Base-by-base conservation (phyloP, 2,329 filamentous ascomycete species). In the Tolypocladium album region DNA sequence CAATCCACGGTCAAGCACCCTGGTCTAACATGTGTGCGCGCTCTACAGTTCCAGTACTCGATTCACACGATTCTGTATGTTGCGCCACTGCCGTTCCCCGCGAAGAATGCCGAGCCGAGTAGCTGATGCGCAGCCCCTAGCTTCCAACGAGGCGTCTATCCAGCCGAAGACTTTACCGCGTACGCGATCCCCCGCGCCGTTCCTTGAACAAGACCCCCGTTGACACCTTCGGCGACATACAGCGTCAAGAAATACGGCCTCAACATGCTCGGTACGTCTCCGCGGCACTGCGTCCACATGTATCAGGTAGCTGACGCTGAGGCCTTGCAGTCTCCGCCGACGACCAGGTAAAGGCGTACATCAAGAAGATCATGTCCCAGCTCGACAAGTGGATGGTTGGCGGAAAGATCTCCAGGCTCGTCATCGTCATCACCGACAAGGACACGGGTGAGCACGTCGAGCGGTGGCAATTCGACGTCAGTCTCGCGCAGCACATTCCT, bases 301-400 rank as follows among this genome's bases (percentile, higher is more conserved):
- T 6, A 15, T 24, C 4, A 27, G n/a, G 34, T 17, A 17, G 56
- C 63, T 65, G 60, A 69, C 61, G 38, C n/a, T 20, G 45, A 4
- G 2, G 13, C 40, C 40, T 4, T 43, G 12, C 71, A 87, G 92
- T 97, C 58, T 95, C 93, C 39, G 86, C 92, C 64, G 94, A 99
- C 73, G 94, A 97, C 78, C 93, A 99, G 77, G 94, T 99, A 72
- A 96, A 96, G 76, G 91, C 92, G 39, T 99, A 99, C 77, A 96
- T 99, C 80, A 97, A 96, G 76, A 96, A 95, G 77, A 97, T 99
- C 78, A 99, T 97, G 92, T 88, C 87, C 36, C 94, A 99, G 76
- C 85, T 99, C 61, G 93, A 95, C 78, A 91, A 90, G 72, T 99
- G 94, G 94, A 97, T 97, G 92, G 82, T 92, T 58, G 90, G 89